Evolutionary conservation across 2,329 filamentous ascomycete species (phyloP).

Genomic region (Orbilia brochopaga): DNA sequence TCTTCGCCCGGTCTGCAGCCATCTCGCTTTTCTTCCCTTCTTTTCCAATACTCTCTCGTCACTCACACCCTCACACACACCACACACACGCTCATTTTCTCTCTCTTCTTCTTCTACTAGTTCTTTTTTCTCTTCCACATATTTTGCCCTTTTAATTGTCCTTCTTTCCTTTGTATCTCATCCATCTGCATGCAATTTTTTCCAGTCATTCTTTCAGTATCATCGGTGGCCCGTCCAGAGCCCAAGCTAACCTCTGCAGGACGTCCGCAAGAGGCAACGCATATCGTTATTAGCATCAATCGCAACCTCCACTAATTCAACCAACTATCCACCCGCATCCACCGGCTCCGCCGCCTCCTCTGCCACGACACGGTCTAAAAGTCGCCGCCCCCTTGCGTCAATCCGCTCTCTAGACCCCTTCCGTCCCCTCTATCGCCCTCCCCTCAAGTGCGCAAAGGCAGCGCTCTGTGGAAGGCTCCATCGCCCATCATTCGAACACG

Average conservation of each 20-base stretch:
- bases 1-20: conserved; percentile 28
- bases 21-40: conserved; percentile 25
- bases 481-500: conserved; percentile 10
- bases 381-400: conserved; percentile 49
- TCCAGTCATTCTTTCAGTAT: conserved; percentile 49
- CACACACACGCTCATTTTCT: conserved; percentile 4
- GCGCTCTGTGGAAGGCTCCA: conserved; percentile 13
- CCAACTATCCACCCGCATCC: conserved; percentile 16
- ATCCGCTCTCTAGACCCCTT: conserved; percentile 44
- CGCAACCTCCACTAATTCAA: conserved; percentile 13
- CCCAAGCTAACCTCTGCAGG: conserved; percentile 7
- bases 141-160: conserved; percentile 7
- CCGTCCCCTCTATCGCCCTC: conserved; percentile 40
- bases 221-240: conserved; percentile 15
- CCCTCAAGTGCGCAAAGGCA: conserved; percentile 32
- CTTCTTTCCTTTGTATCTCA: conserved; percentile 12
- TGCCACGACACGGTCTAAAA: conserved; percentile 38
- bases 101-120: conserved; percentile 13
- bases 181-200: conserved; percentile 16
- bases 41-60: background rate
- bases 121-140: conserved; percentile 27
- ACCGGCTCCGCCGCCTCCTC: conserved; percentile 14
- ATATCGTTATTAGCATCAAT: conserved; percentile 33
- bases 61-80: conserved; percentile 8
- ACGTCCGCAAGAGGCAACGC: conserved; percentile 15